Conservation (phyloP, 192 early-diverging fungal species). For the Phycomyces nitens region DNA sequence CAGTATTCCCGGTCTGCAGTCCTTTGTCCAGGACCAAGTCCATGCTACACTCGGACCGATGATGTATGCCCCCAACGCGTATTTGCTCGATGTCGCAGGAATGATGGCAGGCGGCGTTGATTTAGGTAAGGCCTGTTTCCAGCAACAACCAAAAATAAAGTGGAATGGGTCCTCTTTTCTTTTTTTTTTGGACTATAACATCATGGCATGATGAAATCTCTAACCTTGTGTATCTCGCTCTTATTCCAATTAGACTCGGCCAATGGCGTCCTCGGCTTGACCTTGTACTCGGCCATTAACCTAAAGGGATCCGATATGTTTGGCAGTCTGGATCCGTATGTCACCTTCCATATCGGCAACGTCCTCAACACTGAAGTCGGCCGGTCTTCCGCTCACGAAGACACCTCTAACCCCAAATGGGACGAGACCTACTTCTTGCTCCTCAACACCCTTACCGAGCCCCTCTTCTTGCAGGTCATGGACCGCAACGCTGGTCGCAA, state of each 20-base stretch:
- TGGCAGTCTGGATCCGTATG: constrained; percentile 89
- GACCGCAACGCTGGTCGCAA: constrained; percentile 77
- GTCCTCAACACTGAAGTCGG: constrained; percentile 56
- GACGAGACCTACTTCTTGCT: constrained; percentile 75
- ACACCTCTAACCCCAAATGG: constrained; percentile 85
- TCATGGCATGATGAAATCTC: neutral
- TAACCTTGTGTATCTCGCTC: neutral
- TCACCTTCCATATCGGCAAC: constrained; percentile 63
- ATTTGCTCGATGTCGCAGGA: constrained; percentile 73
- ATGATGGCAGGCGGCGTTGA: constrained; percentile 65
- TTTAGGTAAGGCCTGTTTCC: constrained; percentile 40
- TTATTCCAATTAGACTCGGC: constrained; percentile 52
- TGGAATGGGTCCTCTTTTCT: constrained; percentile 7
- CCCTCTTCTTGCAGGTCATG: constrained; percentile 73
- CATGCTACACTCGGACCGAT: constrained; percentile 72
- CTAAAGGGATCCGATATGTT: constrained; percentile 86
- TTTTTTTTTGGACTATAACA: neutral
- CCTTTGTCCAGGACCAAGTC: constrained; percentile 71
- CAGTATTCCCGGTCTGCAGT: constrained; percentile 79
- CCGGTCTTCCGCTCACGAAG: constrained; percentile 62
- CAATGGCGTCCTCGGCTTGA: constrained; percentile 82
- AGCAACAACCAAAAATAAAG: no score
- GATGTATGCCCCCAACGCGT: constrained; percentile 83
- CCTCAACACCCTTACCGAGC: constrained; percentile 72
- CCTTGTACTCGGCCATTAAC: constrained; percentile 72